phyloP scores from a whole-genome alignment of 148 eudicot genomes.

The Fallopia convolvulus region DNA sequence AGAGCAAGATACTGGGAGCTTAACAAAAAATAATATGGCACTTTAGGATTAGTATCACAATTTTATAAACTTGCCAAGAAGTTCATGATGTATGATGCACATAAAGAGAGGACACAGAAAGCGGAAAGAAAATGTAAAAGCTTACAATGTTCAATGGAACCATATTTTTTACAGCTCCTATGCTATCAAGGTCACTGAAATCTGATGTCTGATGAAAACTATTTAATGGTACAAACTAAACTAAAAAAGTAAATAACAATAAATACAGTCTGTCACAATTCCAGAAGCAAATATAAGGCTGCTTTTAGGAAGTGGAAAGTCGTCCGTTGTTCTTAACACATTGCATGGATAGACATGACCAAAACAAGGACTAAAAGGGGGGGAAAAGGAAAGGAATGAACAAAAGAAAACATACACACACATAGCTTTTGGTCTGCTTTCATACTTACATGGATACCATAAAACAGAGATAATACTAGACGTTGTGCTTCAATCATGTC shows the following conservation, averaged over 20 bases:
- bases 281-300: neutral
- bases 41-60: neutral
- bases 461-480: constrained; percentile 78
- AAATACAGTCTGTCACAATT: neutral
- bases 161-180: neutral
- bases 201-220: neutral
- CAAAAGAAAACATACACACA: neutral
- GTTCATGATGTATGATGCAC: neutral
- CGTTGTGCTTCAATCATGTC: constrained; percentile 94
- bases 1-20: neutral
- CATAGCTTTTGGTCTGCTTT: neutral
- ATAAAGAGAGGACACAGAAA: neutral
- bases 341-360: neutral
- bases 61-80: neutral
- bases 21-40: neutral
- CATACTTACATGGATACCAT: constrained; percentile 76
- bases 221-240: neutral
- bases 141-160: neutral
- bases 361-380: neutral
- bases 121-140: neutral
- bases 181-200: neutral
- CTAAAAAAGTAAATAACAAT: neutral
- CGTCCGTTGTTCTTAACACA: neutral
- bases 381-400: neutral
- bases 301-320: neutral